Evolutionary conservation across 495 filamentous ascomycete species (phyloP).

Genomic region (Penicillium taxi): DNA sequence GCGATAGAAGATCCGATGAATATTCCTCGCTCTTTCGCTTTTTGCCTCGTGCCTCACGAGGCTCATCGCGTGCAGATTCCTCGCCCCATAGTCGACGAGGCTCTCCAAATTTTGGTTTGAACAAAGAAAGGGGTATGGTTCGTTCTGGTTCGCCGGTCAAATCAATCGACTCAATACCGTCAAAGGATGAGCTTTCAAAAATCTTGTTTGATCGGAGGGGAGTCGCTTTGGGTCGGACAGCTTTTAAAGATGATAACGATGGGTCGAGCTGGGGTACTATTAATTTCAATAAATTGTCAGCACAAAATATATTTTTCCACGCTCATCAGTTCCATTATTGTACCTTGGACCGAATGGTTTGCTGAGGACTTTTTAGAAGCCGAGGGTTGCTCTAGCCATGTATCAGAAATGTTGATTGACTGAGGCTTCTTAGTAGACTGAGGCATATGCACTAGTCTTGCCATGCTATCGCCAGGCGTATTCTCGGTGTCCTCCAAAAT

Average conservation of each 20-base stretch:
- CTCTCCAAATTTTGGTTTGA: conserved; percentile 42
- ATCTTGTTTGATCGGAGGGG: conserved; percentile 17
- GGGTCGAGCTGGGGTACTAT: conserved; percentile 11
- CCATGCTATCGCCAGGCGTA: conserved; percentile 43
- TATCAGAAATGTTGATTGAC: conserved; percentile 31
- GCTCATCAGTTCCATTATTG: not conserved
- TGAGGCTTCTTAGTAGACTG: conserved; percentile 45
- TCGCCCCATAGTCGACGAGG: conserved; percentile 52
- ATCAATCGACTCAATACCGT: conserved; percentile 57
- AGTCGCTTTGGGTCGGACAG: conserved; percentile 11
- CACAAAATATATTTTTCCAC: no score
- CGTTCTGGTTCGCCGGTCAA: conserved; percentile 53
- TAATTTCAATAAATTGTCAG: not conserved
- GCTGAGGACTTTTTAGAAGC: conserved; percentile 20
- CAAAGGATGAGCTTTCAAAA: conserved; percentile 16
- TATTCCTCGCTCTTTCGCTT: conserved; percentile 72
- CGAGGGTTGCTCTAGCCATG: conserved; percentile 14
- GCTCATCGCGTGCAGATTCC: conserved; percentile 39
- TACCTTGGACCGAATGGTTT: conserved; percentile 19
- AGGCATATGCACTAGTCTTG: conserved; percentile 45
- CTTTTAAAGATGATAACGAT: conserved; percentile 15
- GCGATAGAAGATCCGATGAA: conserved; percentile 38
- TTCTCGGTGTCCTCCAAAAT: conserved; percentile 19
- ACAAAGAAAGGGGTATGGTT: conserved; percentile 31
- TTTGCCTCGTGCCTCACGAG: conserved; percentile 46